A percentile compares a stretch with the other conserved stretches of the same genome.
These are phyloP conservation scores for Areca catechu DNA, from an alignment of 176 grass and related monocot genomes.

Conservation along the genomic window DNA sequence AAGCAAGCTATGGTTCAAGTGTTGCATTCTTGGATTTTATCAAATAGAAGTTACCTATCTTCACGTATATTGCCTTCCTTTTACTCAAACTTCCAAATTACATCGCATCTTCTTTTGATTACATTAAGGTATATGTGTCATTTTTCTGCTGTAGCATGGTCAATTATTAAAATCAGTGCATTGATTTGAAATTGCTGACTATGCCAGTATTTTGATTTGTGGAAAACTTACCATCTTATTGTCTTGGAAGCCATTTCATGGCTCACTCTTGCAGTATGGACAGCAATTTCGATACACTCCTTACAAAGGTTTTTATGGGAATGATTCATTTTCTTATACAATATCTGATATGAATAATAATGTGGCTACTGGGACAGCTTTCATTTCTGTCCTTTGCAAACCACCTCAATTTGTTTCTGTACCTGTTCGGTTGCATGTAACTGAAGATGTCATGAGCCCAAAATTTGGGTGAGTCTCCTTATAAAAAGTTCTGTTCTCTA, in stretches of 20 bases:
- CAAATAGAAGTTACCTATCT: too few species aligned
- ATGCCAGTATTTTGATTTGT: too few species aligned
- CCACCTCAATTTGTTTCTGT: conserved; percentile 81
- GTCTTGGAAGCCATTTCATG: conserved; percentile 56
- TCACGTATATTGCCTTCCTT: too few species aligned
- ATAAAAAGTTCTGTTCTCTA: too few species aligned
- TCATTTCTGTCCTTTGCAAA: conserved; percentile 62
- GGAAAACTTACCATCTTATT: neutral
- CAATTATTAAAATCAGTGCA: too few species aligned
- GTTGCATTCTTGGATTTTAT: too few species aligned
- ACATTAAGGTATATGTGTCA: too few species aligned
- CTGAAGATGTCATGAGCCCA: conserved; percentile 67
- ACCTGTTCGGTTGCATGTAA: conserved; percentile 45
- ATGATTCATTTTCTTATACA: conserved; percentile 69
- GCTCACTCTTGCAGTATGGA: conserved; percentile 38
- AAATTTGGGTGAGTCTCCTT: conserved; percentile 48
- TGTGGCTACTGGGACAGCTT: conserved; percentile 30
- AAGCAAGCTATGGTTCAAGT: too few species aligned
- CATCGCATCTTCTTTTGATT: too few species aligned
- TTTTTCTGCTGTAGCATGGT: too few species aligned
- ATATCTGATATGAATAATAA: conserved; percentile 46
- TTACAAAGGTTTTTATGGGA: conserved; percentile 61
- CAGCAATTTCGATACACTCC: conserved; percentile 53
- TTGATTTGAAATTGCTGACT: too few species aligned
- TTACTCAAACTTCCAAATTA: too few species aligned